Conservation (phyloP, 148 eudicot genomes). For the Beta vulgaris region DNA sequence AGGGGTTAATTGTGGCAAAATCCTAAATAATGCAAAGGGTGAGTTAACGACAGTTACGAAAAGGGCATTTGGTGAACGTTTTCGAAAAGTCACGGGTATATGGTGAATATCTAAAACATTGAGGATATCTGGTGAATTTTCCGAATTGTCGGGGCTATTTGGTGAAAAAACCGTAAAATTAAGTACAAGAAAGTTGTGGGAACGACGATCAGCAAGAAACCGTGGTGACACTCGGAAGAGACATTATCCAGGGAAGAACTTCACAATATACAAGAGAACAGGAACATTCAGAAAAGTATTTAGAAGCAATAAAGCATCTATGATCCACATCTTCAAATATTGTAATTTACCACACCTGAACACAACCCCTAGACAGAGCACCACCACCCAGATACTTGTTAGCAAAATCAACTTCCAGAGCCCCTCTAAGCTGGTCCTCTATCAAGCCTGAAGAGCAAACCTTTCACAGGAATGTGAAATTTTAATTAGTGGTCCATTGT, state of each 20-base stretch:
- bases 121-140: too few relatives aligned
- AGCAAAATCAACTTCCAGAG: conserved; percentile 95
- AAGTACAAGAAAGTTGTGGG: background rate
- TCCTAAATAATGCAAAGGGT: too few relatives aligned
- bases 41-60: too few relatives aligned
- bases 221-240: background rate
- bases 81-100: too few relatives aligned
- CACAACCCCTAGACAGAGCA: conserved; percentile 79
- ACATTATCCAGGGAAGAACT: background rate
- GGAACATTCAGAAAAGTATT: too few relatives aligned
- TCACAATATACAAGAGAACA: background rate
- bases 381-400: conserved; percentile 93
- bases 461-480: conserved; percentile 34
- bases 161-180: too few relatives aligned
- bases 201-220: background rate
- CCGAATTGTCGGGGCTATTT: too few relatives aligned
- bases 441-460: conserved; percentile 66
- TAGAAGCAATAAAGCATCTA: conserved; percentile 3
- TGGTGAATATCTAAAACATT: too few relatives aligned
- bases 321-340: background rate
- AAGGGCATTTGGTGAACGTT: too few relatives aligned
- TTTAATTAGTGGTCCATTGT: background rate
- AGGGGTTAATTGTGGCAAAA: too few relatives aligned
- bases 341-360: conserved; percentile 54
- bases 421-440: conserved; percentile 74